Conservation (phyloP, 495 filamentous ascomycete genomes). For the Cercophora newfieldiana region DNA sequence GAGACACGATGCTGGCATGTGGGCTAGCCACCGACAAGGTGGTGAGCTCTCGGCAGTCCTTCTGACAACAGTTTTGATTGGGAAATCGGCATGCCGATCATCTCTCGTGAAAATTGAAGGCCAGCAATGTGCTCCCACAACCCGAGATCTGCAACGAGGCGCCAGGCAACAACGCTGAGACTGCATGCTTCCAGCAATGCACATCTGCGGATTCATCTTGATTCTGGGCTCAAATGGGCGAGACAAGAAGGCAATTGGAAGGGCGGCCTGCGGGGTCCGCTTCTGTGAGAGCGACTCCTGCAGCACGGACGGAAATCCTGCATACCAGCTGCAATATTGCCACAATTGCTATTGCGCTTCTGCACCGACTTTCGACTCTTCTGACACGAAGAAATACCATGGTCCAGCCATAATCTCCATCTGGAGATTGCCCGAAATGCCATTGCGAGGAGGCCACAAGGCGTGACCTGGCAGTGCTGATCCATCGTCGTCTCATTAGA, state of each 20-base stretch:
- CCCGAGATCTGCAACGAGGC: not conserved
- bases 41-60: too few species aligned
- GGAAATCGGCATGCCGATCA: not conserved
- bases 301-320: not conserved
- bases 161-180: not conserved
- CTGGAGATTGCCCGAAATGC: not conserved
- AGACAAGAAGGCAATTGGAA: not conserved
- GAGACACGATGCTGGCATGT: too few species aligned
- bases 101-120: not conserved
- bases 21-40: too few species aligned
- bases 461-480: not conserved
- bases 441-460: not conserved
- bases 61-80: not conserved
- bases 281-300: not conserved
- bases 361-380: not conserved
- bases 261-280: not conserved
- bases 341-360: not conserved
- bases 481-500: not conserved
- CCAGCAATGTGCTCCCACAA: not conserved
- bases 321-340: not conserved
- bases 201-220: constrained; percentile 6
- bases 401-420: not conserved
- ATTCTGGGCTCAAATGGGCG: not conserved
- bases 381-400: not conserved
- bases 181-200: not conserved